Base-by-base conservation (phyloP, 78 protist species). In the Dictyostelium intermedium region DNA sequence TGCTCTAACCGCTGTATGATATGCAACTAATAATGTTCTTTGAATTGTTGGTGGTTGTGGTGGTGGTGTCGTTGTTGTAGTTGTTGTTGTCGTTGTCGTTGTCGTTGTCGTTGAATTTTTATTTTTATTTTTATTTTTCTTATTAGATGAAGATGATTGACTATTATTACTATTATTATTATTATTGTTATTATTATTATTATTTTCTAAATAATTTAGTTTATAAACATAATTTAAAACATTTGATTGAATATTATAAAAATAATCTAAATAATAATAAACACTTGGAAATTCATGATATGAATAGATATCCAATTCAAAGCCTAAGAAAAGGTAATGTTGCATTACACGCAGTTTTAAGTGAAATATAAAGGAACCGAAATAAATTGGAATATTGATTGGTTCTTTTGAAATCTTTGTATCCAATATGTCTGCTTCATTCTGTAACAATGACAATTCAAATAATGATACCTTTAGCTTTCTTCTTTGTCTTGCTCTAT, bases 401-500 rank as follows among this genome's bases (percentile, higher is more conserved):
- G 82, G 82, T 27, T 87, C 85, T 13, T 34, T 45, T 69, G 93
- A 85, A 14, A 87, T 8, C 11, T 79, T 37, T 56, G 60, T 63
- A 69, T 87, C 93, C 35, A 87, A 39, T 23, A 87, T 87, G n/a
- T 87, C 93, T 13, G 82, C 93, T 45, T 87, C 93, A 45, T 39
- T 79, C 23, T 87, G 93, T 23, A 87, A 45, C 2, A 87, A 61
- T 37, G 85, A 34, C 3, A 87, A 84, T 20, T 87, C 93, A 39
- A 61, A 63, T 70, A 87, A 11, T 16, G 79, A 60, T 8, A 39
- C 11, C 11, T 63, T 53, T 27, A 87, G 11, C 66, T 87, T 79
- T 76, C 93, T 53, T 60, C 79, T 56, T 37, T 87, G 93, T 77
- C 93, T 81, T 79, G 93, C 93, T 39, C 93, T 81, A 63, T 87